Conservation (phyloP, 2,329 filamentous ascomycete species). For the Neofusicoccum cordaticola region DNA sequence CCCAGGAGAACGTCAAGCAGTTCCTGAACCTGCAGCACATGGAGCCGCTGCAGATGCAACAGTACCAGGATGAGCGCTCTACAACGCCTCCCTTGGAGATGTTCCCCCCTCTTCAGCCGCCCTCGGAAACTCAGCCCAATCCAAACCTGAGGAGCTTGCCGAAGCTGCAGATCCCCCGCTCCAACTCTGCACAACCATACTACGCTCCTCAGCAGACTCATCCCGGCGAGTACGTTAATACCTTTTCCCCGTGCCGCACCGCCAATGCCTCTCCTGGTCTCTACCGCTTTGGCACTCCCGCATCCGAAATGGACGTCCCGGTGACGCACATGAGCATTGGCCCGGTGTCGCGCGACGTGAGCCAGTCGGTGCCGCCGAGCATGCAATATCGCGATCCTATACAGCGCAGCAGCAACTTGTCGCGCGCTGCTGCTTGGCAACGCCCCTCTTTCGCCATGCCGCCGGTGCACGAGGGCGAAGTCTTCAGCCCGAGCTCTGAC, state of each 20-base stretch:
- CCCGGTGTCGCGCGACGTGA: conserved; percentile 72
- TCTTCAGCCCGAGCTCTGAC: conserved; percentile 40
- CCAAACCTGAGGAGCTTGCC: conserved; percentile 55
- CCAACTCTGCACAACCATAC: conserved; percentile 32
- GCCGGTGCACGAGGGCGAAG: conserved; percentile 63
- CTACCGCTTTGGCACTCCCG: conserved; percentile 79
- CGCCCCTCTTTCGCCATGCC: conserved; percentile 70
- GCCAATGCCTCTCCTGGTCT: conserved; percentile 54
- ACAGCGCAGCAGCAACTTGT: conserved; percentile 42
- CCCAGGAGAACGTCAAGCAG: conserved; percentile 89
- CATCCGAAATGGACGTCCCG: conserved; percentile 85
- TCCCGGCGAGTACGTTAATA: conserved; percentile 20
- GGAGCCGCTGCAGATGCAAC: conserved; percentile 57
- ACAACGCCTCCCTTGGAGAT: conserved; percentile 39
- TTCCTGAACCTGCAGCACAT: conserved; percentile 83
- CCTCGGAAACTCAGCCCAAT: conserved; percentile 32
- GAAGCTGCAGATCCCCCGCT: conserved; percentile 55
- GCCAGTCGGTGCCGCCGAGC: conserved; percentile 89
- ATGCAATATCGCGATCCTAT: conserved; percentile 70
- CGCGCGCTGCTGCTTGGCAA: conserved; percentile 46
- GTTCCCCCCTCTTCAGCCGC: conserved; percentile 39
- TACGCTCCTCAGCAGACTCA: conserved; percentile 23
- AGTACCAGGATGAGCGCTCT: conserved; percentile 58
- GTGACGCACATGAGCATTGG: conserved; percentile 69
- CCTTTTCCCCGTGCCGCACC: conserved; percentile 46